Evolutionary conservation across 2,329 filamentous ascomycete species (phyloP), one percentile per base, ranked within the genome.

Genomic region (Cercospora zeae-maydis): DNA sequence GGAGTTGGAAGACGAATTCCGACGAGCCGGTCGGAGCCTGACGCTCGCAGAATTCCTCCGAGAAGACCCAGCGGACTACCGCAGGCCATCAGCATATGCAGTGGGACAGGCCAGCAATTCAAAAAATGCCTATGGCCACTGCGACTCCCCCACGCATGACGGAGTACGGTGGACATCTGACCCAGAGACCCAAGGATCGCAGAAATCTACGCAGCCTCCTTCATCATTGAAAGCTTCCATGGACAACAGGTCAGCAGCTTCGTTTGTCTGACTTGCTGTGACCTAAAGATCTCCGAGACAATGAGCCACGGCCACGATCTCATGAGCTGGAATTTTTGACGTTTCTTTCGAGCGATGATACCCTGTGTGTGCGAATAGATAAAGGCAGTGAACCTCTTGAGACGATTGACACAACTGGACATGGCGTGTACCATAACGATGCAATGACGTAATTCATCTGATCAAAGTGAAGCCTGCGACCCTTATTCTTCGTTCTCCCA

Each of bases 1-100:
- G 9, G 36, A 59, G 10, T 33, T 59, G 27, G 57, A 59, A 30
- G 45, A 47, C 57, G 45, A 59, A 4, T 59, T 59, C 33, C 31
- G 57, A 8, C 56, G 56, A 42, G 56, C 56, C 14, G 56, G 56
- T 13, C 31, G 57, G 42, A 39, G 45, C 19, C 33, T 59, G 31
- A 52, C 57, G 4, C 45, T 59, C 7, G 45, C 45, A 2, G 57
- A 59, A 31, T 59, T 59, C n/a, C 57, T 59, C 3, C 31, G 45
- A 19, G 45, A 59, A 36, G 57, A 59, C 10, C 27, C 42, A 21
- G 21, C 36, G 1, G 45, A 47, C 24, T 47, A 31, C 31, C n/a
- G 47, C 16, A 52, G 19, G 36, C 27, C 49, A 1, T 11, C 16
- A 11, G 14, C 27, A 13, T 33, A 53, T 34, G 30, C 10, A 7